Base-by-base conservation (phyloP, 768 basidiomycete species). In the Boletus fagicola region DNA sequence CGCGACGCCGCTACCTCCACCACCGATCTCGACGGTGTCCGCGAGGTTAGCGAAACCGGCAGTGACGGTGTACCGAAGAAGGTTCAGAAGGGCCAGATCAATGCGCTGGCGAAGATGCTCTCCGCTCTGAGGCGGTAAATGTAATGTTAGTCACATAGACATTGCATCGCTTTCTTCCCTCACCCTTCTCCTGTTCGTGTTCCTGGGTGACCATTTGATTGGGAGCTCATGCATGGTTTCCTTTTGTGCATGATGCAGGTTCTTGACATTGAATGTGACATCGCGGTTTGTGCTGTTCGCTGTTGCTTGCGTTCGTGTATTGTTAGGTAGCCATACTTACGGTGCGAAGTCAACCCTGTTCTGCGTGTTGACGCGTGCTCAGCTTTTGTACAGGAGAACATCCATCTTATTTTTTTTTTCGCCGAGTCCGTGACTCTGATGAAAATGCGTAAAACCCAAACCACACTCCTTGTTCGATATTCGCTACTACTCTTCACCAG, bases 61-160 rank as follows among this genome's bases (percentile, higher is more conserved):
- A 54, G 52, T 44, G 79, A 81, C 35, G 77, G 79, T 49, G 74
- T 75, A 49, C 82, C 83, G 51, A 76, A 90, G 80, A 92, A 89
- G 76, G 87, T 90, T 67, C 87, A 92, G 77, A 93, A 87, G 74
- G 90, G 88, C 48, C 93, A 94, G 78, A 94, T 94, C 75, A 86
- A 87, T 66, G 83, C 90, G 42, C 78, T 95, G 65, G 92, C 92
- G 56, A 94, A 94, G 85, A 92, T 95, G 90, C 77, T 94, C 57
- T 91, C 86, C 56, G 88, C 88, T 51, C 73, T 91, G 74, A 80
- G 88, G 67, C 86, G 86, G 67, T 89, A 53, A 70, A 62, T 68
- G 66, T 66, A 62, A 70, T 60, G 68, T 65, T 67, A 63, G 70
- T 70, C 36, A 50, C 55, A 68, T 55, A 47, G 57, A 58, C 54